Percentiles rank a stretch among this genome's conserved stretches.
Evolutionary conservation across 2,329 filamentous ascomycete species (phyloP).

Genomic region (Ophiostoma quercus): DNA sequence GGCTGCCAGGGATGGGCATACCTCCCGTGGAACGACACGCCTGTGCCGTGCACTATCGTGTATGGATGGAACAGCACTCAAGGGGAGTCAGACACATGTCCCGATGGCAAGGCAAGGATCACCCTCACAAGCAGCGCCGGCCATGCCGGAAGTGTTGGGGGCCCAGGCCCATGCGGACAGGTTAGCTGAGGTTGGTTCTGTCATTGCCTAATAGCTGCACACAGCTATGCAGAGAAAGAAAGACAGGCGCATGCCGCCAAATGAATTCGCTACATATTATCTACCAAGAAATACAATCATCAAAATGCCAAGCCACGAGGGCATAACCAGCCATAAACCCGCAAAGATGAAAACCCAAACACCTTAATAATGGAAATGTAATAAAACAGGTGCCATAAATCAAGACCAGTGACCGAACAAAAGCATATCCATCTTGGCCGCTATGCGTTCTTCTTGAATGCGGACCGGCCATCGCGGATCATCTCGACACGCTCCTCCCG

Average conservation of each 20-base stretch:
- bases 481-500: conserved; percentile 77
- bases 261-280: background rate
- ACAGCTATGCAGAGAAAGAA: background rate
- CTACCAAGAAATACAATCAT: background rate
- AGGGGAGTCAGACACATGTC: conserved; percentile 17
- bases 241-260: background rate
- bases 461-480: conserved; percentile 67
- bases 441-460: conserved; percentile 41
- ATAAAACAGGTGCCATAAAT: background rate
- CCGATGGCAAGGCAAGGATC: conserved; percentile 21
- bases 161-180: conserved; percentile 23
- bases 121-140: conserved; percentile 17
- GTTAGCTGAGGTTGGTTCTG: background rate
- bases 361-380: background rate
- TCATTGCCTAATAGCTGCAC: background rate
- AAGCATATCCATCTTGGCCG: conserved; percentile 30
- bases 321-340: background rate
- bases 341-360: background rate
- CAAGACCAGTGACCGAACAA: background rate
- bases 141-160: conserved; percentile 20
- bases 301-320: background rate
- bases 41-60: conserved; percentile 25
- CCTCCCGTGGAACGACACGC: conserved; percentile 24
- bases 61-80: conserved; percentile 23
- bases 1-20: conserved; percentile 27